phyloP scores from a whole-genome alignment of 164 flowering plant species.

The Liriodendron chinense region DNA sequence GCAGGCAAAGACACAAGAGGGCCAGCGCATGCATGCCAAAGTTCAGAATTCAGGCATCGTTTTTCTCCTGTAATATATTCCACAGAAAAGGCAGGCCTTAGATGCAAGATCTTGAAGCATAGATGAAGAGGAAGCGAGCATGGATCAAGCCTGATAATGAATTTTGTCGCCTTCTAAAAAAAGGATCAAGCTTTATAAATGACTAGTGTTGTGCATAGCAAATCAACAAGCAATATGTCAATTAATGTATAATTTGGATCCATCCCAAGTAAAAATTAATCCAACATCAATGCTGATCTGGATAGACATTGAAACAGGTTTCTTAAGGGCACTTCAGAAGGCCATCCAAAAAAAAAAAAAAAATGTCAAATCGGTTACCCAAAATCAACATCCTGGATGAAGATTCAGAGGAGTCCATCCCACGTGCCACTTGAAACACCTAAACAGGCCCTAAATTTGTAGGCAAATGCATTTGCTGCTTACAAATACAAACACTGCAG shows the following conservation, averaged over 20 bases:
- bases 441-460: background rate
- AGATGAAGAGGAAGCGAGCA: background rate
- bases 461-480: background rate
- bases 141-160: too few species aligned
- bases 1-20: conserved; percentile 94
- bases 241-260: background rate
- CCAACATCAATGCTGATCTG: background rate
- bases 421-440: background rate
- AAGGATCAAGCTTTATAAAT: background rate
- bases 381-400: too few species aligned
- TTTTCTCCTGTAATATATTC: conserved; percentile 55
- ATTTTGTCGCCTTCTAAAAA: too few species aligned
- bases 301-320: background rate
- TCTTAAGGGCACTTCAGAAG: background rate
- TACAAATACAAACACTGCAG: background rate
- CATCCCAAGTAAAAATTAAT: too few species aligned
- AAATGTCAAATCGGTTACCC: background rate
- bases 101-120: background rate
- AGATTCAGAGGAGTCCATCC: background rate
- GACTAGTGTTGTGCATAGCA: background rate
- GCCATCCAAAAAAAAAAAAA: background rate
- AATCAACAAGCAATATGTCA: background rate
- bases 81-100: background rate
- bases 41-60: conserved; percentile 79
- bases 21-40: conserved; percentile 99